A percentile compares a stretch with the other conserved stretches of the same genome.
Conservation (phyloP, 257 asterid species). For the Solanum tarijense region DNA sequence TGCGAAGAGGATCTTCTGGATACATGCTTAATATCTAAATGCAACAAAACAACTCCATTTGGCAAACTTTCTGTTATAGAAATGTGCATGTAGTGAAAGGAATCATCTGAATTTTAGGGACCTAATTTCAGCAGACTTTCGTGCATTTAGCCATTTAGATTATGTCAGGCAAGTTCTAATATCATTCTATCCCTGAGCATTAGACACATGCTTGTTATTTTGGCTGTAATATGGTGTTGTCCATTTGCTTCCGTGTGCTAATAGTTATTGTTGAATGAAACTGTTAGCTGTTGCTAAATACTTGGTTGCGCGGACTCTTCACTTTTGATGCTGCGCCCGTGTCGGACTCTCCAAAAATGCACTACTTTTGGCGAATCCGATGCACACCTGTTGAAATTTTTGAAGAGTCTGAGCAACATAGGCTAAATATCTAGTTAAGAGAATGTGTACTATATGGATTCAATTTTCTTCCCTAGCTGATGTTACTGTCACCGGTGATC, state of each 20-base stretch:
- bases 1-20: background rate
- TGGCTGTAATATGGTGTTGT: background rate
- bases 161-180: background rate
- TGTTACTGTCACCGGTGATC: background rate
- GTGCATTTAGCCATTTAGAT: background rate
- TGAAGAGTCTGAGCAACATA: no score
- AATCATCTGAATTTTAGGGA: background rate
- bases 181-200: background rate
- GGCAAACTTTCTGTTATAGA: background rate
- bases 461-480: conserved; percentile 1
- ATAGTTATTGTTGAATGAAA: background rate
- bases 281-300: background rate
- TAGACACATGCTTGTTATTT: background rate
- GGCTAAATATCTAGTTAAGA: background rate
- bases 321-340: no score
- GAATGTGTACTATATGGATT: background rate
- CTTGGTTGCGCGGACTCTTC: no score
- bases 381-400: no score
- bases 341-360: no score
- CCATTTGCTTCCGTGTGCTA: background rate
- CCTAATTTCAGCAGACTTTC: background rate
- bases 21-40: background rate
- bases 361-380: no score
- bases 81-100: background rate
- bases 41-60: background rate